Evolutionary conservation across 192 early-diverging fungal species (phyloP).

Genomic region (Ramicandelaber brevisporus): DNA sequence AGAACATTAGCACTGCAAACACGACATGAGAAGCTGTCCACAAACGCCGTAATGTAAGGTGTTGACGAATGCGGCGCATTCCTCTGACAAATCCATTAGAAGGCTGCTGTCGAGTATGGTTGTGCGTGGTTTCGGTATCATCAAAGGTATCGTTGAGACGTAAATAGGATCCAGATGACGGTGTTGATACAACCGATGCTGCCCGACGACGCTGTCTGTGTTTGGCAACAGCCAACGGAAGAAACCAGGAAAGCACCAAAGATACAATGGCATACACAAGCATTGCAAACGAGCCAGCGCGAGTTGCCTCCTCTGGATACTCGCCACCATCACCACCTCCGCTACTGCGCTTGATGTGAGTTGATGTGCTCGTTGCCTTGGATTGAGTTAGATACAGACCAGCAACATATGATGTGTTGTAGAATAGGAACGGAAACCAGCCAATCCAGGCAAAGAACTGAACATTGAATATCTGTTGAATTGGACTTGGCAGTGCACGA

Average conservation of each 20-base stretch:
- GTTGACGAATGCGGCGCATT: no score
- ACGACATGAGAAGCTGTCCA: constrained; percentile 47
- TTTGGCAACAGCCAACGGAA: constrained; percentile 8
- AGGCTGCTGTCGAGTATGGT: no score
- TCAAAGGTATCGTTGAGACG: no score
- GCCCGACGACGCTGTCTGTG: no score
- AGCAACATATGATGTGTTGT: constrained; percentile 29
- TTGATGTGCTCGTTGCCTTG: constrained; percentile 4
- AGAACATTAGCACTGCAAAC: constrained; percentile 36
- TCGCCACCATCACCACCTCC: constrained; percentile 6
- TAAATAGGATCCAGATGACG: no score
- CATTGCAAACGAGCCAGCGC: constrained; percentile 68
- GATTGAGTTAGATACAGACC: constrained; percentile 9
- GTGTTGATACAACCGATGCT: constrained; percentile 1
- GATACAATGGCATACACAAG: constrained; percentile 53
- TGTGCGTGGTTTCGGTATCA: no score
- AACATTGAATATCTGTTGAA: constrained; percentile 57
- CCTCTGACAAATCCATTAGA: no score
- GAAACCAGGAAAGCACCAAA: constrained; percentile 16
- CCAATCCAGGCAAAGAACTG: constrained; percentile 93
- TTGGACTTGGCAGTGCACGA: constrained; percentile 30
- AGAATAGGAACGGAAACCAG: constrained; percentile 93
- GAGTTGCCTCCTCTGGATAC: constrained; percentile 24
- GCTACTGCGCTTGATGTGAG: constrained; percentile 1
- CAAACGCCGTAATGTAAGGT: constrained; percentile 20